Evolutionary conservation across 805 yeast species (phyloP).

Genomic region (Pichia heedii): DNA sequence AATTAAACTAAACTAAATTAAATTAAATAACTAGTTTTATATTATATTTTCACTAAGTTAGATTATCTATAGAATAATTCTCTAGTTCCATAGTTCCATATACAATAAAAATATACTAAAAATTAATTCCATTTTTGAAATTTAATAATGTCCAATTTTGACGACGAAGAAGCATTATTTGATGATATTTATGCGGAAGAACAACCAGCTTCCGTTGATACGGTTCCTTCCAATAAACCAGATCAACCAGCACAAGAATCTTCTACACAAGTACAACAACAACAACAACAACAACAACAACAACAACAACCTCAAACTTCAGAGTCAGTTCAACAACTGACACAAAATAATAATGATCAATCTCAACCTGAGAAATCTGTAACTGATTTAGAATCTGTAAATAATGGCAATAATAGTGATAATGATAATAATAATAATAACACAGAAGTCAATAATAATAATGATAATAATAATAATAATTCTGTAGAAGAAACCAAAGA

Average conservation of each 20-base stretch:
- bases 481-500: background rate
- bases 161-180: slow-evolving; percentile 90
- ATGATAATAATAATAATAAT: background rate
- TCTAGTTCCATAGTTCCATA: background rate
- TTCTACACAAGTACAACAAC: background rate
- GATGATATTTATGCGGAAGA: slow-evolving; percentile 68
- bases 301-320: background rate
- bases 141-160: slow-evolving; percentile 49
- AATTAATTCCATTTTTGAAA: too few species aligned
- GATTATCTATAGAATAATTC: background rate
- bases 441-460: background rate
- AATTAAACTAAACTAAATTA: too few species aligned
- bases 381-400: background rate
- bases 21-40: too few species aligned
- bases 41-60: too few species aligned
- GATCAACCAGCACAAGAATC: slow-evolving; percentile 8
- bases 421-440: background rate
- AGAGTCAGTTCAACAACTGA: too few species aligned
- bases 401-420: background rate
- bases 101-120: background rate
- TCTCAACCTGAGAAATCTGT: too few species aligned
- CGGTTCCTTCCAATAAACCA: slow-evolving; percentile 11
- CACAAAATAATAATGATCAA: too few species aligned
- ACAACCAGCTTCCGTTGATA: slow-evolving; percentile 16
- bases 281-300: background rate